Percentiles rank a stretch among this genome's conserved stretches.
phyloP scores from a whole-genome alignment of 805 yeast genomes.

The Candida sakaeoensis region DNA sequence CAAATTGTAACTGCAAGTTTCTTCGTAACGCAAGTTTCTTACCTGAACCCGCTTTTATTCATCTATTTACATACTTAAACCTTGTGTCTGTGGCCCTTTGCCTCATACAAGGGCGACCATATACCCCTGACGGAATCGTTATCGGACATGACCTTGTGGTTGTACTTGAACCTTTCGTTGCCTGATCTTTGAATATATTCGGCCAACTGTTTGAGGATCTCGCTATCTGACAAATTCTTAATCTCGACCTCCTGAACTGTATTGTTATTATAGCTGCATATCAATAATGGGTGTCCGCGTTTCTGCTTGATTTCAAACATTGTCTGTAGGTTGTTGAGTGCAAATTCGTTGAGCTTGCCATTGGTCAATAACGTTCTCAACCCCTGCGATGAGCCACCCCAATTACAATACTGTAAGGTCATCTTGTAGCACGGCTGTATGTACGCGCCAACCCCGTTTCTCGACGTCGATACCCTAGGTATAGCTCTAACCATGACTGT shows the following conservation, averaged over 20 bases:
- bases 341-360: constrained; percentile 51
- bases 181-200: constrained; percentile 71
- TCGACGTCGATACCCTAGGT: constrained; percentile 53
- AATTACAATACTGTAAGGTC: constrained; percentile 80
- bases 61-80: constrained; percentile 27
- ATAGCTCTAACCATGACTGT: constrained; percentile 53
- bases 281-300: constrained; percentile 76
- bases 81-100: constrained; percentile 37
- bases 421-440: constrained; percentile 73
- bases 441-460: constrained; percentile 76
- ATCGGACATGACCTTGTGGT: constrained; percentile 70
- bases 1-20: too few relatives aligned
- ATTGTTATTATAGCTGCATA: constrained; percentile 36
- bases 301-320: constrained; percentile 68
- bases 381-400: constrained; percentile 94
- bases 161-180: constrained; percentile 55
- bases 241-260: constrained; percentile 56
- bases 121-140: constrained; percentile 90
- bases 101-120: constrained; percentile 92
- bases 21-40: too few relatives aligned
- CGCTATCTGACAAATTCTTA: constrained; percentile 60
- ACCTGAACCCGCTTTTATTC: constrained; percentile 2
- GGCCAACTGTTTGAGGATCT: constrained; percentile 61
- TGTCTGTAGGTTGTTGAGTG: constrained; percentile 58
- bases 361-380: constrained; percentile 62